Evolutionary conservation across 495 filamentous ascomycete genomes (phyloP), one percentile per base, ranked within the genome.

Genomic region (Aspergillus hancockii): DNA sequence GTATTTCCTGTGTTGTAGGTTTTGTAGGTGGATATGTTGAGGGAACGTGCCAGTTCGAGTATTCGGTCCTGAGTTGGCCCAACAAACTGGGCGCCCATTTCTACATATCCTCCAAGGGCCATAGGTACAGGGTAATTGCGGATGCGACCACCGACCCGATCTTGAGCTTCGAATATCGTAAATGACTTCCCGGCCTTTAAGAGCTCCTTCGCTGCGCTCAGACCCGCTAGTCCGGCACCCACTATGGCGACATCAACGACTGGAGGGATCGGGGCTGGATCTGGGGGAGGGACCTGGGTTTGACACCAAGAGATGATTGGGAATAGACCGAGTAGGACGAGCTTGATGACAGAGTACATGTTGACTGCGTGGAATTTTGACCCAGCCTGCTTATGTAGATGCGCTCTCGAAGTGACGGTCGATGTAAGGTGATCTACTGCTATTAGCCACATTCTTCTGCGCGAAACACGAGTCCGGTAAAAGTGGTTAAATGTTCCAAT

Each of bases 141-240:
- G 0, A 61, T 55, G 1, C 64, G 64, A 6, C 66, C 66, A 16
- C 66, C 66, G 16, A 68, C 61, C 13, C 63, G 63, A 47, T 63
- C 58, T 23, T 61, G 64, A 25, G 66, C 63, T 60, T 68, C 66
- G 1, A 68, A 19, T 21, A 68, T 43, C 12, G 36, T 52, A 41
- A 63, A 58, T 32, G 60, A 50, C 30, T 62, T 61, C 21, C 58
- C 58, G 5, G 63, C 58, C 4, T 49, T 49, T 18, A 52, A 38
- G 18, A 68, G 45, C 1, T 63, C 52, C 32, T 59, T 63, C 12
- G 66, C 66, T 8, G 63, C 43, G 5, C 52, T 57, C 16, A 68
- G 66, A 16, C 66, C 66, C 8, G 60, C 47, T 12, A 66, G 41
- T n/a, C 66, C 66, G 18, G 56, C 66, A 12, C 65, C 65, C 41